Base-by-base conservation (phyloP, 805 yeast genomes). In the Yamadazyma takamatsuzukensis region DNA sequence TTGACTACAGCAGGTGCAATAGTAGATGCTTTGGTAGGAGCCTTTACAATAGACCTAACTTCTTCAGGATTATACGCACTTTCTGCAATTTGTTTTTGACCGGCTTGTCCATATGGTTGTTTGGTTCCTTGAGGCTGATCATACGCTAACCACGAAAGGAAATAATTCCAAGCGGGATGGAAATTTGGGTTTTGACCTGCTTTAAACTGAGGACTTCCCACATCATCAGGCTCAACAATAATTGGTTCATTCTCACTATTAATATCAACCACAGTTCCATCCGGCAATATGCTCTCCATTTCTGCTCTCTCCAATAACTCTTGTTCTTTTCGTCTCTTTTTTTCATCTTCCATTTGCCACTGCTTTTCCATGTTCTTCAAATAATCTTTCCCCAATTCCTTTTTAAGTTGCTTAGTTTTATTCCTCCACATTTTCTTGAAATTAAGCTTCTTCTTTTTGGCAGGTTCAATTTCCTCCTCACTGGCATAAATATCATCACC, bases 101-200 rank as follows among this genome's bases (percentile, higher is more conserved):
- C 18, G 15, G n/a, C 15, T 25, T 15, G 18, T 13, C 18, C 15
- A 18, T 19, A 9, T 9, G 25, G 18, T 24, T 8, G 22, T 22
- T 28, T 28, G 15, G 25, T 24, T 8, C 13, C 30, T 19, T 31
- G 21, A 1, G 39, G 29, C 21, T 40, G 47, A n/a, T 56, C 51
- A 39, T 62, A 62, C 3, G 53, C 61, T 2, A 64, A 34, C 63
- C 64, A 61, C 7, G 68, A 59, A 15, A 64, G 47, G 12, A 63
- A 18, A 36, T 56, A 58, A 31, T 54, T 56, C 71, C 71, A 65
- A 8, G 49, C 34, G 3, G 69, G 69, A 33, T 54, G 54, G 33
- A 61, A 63, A 11, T 58, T 40, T 5, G 55, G 54, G 19, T 39
- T 41, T 6, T 26, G 45, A 1, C 41, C 43, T 10, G 46, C 43